Conservation (phyloP, 352 stramenopile species). For the Peronospora destructor region DNA sequence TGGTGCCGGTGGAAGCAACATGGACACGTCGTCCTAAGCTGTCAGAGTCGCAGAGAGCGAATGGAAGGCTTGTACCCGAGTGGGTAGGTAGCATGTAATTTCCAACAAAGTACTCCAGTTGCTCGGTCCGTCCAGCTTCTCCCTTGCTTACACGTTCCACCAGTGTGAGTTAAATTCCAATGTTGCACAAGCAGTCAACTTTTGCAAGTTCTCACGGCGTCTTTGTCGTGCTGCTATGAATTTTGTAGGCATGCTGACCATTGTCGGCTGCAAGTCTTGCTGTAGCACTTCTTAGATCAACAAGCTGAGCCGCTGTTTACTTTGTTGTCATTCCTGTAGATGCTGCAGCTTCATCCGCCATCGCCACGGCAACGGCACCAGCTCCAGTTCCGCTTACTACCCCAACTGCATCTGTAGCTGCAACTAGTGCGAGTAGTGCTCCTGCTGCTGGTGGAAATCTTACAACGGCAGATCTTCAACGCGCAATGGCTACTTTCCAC, state of each 20-base stretch:
- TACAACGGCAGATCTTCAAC: conserved; percentile 78
- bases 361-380: conserved; percentile 8
- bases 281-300: background rate
- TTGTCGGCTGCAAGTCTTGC: conserved; percentile 6
- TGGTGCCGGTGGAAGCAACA: conserved; percentile 33
- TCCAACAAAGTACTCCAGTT: conserved; percentile 28
- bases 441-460: conserved; percentile 28
- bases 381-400: background rate
- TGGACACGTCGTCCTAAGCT: conserved; percentile 44
- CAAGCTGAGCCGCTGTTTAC: background rate
- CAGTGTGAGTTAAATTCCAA: conserved; percentile 19
- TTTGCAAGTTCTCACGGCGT: conserved; percentile 13
- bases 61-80: conserved; percentile 20
- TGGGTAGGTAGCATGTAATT: conserved; percentile 37
- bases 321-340: background rate
- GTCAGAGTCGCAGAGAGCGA: conserved; percentile 3
- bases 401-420: conserved; percentile 1
- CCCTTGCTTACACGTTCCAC: conserved; percentile 10
- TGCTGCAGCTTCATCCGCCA: conserved; percentile 5
- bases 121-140: conserved; percentile 16
- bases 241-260: conserved; percentile 19
- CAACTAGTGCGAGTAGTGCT: conserved; percentile 11
- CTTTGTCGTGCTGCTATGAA: conserved; percentile 12
- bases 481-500: conserved; percentile 80
- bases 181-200: background rate